phyloP scores from a whole-genome alignment of 2,329 filamentous ascomycete species.

The Xylaria sp. region DNA sequence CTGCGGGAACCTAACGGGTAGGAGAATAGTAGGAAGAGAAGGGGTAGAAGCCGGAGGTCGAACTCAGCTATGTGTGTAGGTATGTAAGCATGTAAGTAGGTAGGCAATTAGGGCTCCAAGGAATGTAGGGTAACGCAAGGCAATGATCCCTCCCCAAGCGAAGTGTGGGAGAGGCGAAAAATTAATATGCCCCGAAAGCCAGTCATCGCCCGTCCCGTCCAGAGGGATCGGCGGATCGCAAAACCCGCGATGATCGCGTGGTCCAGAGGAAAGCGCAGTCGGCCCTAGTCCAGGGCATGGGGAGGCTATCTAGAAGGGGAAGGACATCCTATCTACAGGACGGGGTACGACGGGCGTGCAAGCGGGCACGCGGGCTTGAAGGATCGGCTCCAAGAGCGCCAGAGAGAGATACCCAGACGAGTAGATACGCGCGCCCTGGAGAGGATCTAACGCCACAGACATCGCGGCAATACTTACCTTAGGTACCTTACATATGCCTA shows the following conservation, averaged over 20 bases:
- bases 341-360: slow-evolving; percentile 11
- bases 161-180: slow-evolving; percentile 13
- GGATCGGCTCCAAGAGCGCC: slow-evolving; percentile 15
- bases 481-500: background rate
- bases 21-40: slow-evolving; percentile 7
- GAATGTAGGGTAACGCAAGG: no score
- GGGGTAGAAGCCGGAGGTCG: slow-evolving; percentile 9
- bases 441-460: slow-evolving; percentile 11
- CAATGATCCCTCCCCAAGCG: slow-evolving; percentile 14
- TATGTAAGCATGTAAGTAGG: no score
- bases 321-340: slow-evolving; percentile 34
- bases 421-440: no score
- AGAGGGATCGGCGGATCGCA: slow-evolving; percentile 20
- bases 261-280: slow-evolving; percentile 28
- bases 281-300: slow-evolving; percentile 28
- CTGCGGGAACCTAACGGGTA: slow-evolving; percentile 14
- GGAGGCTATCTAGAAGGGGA: slow-evolving; percentile 37
- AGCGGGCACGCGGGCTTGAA: no score
- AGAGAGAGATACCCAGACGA: slow-evolving; percentile 8
- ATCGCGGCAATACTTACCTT: slow-evolving; percentile 2
- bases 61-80: no score
- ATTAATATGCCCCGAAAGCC: slow-evolving; percentile 26
- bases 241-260: slow-evolving; percentile 30
- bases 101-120: slow-evolving; percentile 13
- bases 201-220: slow-evolving; percentile 6